Evolutionary conservation across 345 rosid species (phyloP).

Genomic region (Garcia nutans): DNA sequence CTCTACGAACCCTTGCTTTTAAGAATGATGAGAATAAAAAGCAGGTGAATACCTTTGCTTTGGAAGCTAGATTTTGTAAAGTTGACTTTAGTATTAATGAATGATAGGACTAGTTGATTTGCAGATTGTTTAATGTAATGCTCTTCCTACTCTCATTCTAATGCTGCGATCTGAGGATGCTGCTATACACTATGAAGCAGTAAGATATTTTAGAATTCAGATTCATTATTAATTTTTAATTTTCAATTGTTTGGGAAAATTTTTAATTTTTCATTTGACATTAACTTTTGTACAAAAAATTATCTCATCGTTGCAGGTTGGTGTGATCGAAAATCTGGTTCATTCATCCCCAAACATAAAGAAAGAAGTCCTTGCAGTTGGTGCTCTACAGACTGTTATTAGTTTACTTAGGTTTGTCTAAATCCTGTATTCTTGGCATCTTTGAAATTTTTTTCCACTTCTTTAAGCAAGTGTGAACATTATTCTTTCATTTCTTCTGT

Average conservation of each 20-base stretch:
- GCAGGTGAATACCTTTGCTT: conserved; percentile 45
- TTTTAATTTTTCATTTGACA: conserved; percentile 1
- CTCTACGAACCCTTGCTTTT: conserved; percentile 92
- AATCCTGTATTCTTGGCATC: not conserved
- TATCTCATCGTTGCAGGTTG: conserved; percentile 50
- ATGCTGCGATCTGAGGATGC: conserved; percentile 97
- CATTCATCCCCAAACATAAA: conserved; percentile 95
- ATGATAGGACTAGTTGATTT: conserved; percentile 21
- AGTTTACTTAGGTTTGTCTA: conserved; percentile 72
- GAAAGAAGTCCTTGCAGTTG: conserved; percentile 91
- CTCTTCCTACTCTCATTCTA: conserved; percentile 89
- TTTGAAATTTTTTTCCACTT: too few species aligned
- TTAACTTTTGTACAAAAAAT: conserved; percentile 10
- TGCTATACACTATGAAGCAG: conserved; percentile 99
- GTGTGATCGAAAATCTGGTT: conserved; percentile 92
- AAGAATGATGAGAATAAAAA: conserved; percentile 94
- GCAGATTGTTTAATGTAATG: conserved; percentile 93
- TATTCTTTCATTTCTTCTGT: not conserved
- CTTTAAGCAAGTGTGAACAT: not conserved
- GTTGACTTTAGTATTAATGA: conserved; percentile 13
- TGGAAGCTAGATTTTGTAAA: conserved; percentile 17
- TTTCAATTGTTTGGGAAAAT: conserved; percentile 7
- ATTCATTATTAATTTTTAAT: conserved; percentile 5
- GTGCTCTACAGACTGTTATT: conserved; percentile 96
- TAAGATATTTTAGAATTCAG: conserved; percentile 35